Percentiles rank a stretch among this genome's conserved stretches.
Evolutionary conservation across 441 rosid species (phyloP).

Genomic region (Brassica hybrid): DNA sequence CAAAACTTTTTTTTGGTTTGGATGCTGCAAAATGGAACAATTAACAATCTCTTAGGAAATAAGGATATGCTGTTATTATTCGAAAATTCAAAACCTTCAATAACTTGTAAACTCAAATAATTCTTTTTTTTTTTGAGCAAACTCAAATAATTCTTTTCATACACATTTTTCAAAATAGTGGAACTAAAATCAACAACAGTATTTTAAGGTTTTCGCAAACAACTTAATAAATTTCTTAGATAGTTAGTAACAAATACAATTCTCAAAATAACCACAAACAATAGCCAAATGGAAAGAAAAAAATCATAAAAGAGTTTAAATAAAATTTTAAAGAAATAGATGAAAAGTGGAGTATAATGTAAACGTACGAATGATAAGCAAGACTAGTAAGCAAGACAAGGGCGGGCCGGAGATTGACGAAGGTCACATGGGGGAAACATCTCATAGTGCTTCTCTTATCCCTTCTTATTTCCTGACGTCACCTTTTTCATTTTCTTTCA

Average conservation of each 20-base stretch:
- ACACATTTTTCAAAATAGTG: background rate
- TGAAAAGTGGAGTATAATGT: too few species aligned
- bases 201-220: background rate
- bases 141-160: too few species aligned
- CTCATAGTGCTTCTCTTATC: too few species aligned
- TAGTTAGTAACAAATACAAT: background rate
- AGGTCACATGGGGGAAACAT: slow-evolving; percentile 47
- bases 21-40: background rate
- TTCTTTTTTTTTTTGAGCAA: too few species aligned
- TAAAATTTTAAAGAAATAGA: background rate
- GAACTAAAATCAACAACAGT: background rate
- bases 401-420: slow-evolving; percentile 40
- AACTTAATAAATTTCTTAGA: background rate
- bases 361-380: too few species aligned
- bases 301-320: background rate
- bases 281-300: slow-evolving; percentile 19
- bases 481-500: slow-evolving; percentile 23
- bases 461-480: slow-evolving; percentile 34
- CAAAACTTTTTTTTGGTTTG: background rate
- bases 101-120: background rate
- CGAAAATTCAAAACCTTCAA: background rate
- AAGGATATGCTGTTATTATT: background rate
- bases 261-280: slow-evolving; percentile 10
- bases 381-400: slow-evolving; percentile 34
- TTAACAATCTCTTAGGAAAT: background rate